Percentiles rank a stretch among this genome's conserved stretches.
Evolutionary conservation across 352 stramenopile genomes (phyloP).

Genomic region (Phytophthora cactorum): DNA sequence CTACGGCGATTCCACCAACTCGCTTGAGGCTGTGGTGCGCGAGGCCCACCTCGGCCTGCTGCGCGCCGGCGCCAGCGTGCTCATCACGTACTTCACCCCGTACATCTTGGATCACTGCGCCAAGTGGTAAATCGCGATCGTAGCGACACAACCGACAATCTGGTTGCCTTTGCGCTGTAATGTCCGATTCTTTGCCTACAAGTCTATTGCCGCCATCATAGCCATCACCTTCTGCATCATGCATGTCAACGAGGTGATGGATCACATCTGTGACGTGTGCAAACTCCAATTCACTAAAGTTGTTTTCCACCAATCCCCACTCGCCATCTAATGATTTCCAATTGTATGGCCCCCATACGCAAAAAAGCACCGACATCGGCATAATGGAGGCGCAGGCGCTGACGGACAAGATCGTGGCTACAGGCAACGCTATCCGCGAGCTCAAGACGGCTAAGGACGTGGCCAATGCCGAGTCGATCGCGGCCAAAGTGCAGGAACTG

Average conservation of each 20-base stretch:
- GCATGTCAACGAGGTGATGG: not conserved
- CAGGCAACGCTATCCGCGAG: conserved; percentile 77
- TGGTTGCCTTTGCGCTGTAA: conserved; percentile 5
- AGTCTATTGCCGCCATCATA: not conserved
- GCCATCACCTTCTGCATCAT: too few relatives aligned
- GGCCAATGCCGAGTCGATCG: conserved; percentile 49
- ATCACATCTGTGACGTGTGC: conserved; percentile 23
- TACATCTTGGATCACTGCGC: conserved; percentile 87
- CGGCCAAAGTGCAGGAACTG: conserved; percentile 62
- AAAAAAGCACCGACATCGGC: not conserved
- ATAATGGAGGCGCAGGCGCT: conserved; percentile 44
- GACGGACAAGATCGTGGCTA: conserved; percentile 72
- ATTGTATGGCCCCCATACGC: conserved; percentile 25
- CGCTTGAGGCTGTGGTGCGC: conserved; percentile 85
- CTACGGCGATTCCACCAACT: conserved; percentile 84
- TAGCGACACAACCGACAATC: not conserved
- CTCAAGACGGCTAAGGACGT: conserved; percentile 82
- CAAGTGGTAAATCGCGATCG: conserved; percentile 61
- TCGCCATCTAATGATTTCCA: not conserved
- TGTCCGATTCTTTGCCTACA: not conserved
- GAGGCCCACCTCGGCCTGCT: conserved; percentile 83
- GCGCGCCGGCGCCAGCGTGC: conserved; percentile 96
- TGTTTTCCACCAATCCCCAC: conserved; percentile 40
- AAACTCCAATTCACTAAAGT: not conserved
- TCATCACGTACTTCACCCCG: conserved; percentile 98